phyloP scores from a whole-genome alignment of 345 rosid genomes.

The Viola odorata region DNA sequence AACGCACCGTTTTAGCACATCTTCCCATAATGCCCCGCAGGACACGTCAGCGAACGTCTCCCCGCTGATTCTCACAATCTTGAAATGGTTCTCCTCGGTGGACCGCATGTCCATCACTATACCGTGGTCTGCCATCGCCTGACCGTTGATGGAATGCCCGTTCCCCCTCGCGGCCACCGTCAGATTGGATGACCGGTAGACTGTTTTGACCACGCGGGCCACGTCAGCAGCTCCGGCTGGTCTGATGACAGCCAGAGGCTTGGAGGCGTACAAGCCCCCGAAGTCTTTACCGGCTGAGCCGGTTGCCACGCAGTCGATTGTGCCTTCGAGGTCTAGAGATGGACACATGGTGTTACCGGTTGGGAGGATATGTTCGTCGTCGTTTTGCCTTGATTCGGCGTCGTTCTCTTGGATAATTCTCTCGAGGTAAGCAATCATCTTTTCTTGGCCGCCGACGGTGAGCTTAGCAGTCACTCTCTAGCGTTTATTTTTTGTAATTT shows the following conservation, averaged over 20 bases:
- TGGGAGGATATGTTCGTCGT: conserved; percentile 22
- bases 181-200: conserved; percentile 42
- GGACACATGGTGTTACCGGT: conserved; percentile 19
- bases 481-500: not conserved
- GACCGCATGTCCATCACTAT: conserved; percentile 80
- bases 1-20: conserved; percentile 62
- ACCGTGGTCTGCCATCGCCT: conserved; percentile 83
- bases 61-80: conserved; percentile 21
- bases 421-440: conserved; percentile 76
- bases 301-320: conserved; percentile 30
- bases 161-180: conserved; percentile 95
- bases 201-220: conserved; percentile 44
- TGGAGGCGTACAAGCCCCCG: conserved; percentile 61
- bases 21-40: conserved; percentile 97
- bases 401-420: conserved; percentile 66
- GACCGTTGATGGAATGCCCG: conserved; percentile 97
- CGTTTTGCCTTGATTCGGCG: conserved; percentile 38
- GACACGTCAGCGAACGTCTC: conserved; percentile 47
- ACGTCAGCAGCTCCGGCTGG: conserved; percentile 67
- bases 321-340: conserved; percentile 55
- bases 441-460: conserved; percentile 2
- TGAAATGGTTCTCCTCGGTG: conserved; percentile 41
- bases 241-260: conserved; percentile 57
- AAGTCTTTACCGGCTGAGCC: conserved; percentile 58
- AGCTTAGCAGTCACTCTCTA: not conserved